A percentile compares a stretch with the other conserved stretches of the same genome.
Evolutionary conservation across 257 asterid genomes (phyloP).

Genomic region (Petrea volubilis): DNA sequence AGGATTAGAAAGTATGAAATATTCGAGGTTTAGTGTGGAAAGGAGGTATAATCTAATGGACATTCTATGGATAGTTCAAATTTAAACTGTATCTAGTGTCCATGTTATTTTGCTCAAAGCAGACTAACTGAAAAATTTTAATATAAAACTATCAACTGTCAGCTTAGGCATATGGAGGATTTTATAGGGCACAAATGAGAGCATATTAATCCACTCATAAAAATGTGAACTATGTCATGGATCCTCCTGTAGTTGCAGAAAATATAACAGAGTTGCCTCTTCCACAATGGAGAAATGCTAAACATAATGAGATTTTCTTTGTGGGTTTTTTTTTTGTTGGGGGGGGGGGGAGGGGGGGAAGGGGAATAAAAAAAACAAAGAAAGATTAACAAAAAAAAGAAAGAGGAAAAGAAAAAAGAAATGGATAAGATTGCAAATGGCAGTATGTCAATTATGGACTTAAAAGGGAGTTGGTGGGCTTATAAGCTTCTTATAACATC

Average conservation of each 20-base stretch:
- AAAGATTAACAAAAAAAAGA: too few species aligned
- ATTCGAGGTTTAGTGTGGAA: not conserved
- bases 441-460: slow-evolving; percentile 12
- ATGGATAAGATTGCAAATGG: slow-evolving; percentile 6
- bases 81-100: not conserved
- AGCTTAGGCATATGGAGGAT: not conserved
- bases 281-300: not conserved
- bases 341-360: too few species aligned
- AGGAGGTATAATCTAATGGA: not conserved
- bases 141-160: not conserved
- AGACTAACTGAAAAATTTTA: not conserved
- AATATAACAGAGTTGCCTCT: slow-evolving; percentile 4
- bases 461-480: too few species aligned
- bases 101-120: slow-evolving; percentile 11
- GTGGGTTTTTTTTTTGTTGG: too few species aligned
- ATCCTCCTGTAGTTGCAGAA: not conserved
- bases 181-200: slow-evolving; percentile 2
- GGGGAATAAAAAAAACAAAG: too few species aligned
- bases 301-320: not conserved
- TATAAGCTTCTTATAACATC: too few species aligned
- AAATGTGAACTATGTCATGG: not conserved
- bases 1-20: not conserved
- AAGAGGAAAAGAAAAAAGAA: not conserved
- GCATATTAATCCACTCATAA: slow-evolving; percentile 13
- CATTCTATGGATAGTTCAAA: slow-evolving; percentile 8